Evolutionary conservation across 352 stramenopile genomes (phyloP), one percentile per base, ranked within the genome.

Genomic region (Globisporangium barbulae): DNA sequence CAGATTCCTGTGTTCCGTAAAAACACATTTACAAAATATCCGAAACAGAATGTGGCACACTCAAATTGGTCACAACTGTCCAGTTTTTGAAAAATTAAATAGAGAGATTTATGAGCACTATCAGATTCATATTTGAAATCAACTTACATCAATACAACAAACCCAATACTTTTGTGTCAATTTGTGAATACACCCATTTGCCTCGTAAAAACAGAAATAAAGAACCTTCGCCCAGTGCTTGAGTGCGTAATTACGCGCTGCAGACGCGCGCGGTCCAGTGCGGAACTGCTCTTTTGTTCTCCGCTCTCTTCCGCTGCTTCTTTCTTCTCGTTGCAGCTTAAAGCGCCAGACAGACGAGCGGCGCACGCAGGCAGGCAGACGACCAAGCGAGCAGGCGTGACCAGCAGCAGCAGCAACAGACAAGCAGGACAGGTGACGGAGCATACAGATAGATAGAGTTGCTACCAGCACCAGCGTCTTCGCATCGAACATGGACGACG

Each of bases 401-500:
- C 12, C 33, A 35, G 3, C 28, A 48, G 54, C 35, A 61, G n/a
- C 19, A 60, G 33, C 33, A 45, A 21, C 19, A 60, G 30, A 22
- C 22, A 15, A 55, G 49, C 28, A 25, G 6, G 28, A 56, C 15
- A 13, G 22, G 21, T 31, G 31, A 31, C 39, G 4, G 4, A 5
- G 22, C 25, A 21, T 12, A 53, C 41, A 17, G 8, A 61, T 15
- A 44, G 41, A 47, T n/a, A 47, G 35, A 41, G 9, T 9, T 15
- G 4, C 9, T 21, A 31, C 45, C 25, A 52, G 1, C 12, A 53
- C n/a, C 31, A 53, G n/a, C 59, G 58, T 2, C 12, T 19, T 17
- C 25, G 13, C 15, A 33, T 6, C 0, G 21, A 47, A 13, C 21
- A 95, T 95, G 86, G 86, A 95, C 55, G 86, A 95, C 70, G 81